Base-by-base conservation (phyloP, 73 alveolate genomes). In the Blepharisma japonicum region DNA sequence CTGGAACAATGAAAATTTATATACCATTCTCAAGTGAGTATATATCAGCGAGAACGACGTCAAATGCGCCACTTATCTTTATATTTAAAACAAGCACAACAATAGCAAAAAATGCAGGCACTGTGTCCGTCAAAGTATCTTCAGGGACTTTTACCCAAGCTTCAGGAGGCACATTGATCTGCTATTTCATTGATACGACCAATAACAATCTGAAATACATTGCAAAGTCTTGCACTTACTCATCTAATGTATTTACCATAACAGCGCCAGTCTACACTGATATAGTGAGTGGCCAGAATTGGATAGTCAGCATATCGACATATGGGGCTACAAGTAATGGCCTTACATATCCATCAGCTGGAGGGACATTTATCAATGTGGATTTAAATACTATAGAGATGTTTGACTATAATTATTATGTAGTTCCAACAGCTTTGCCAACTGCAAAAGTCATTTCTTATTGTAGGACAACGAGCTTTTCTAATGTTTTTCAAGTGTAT, bases 381-480 rank as follows among this genome's bases (percentile, higher is more conserved):
- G 23, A n/a, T 14, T 14, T 25, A 61, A 39, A 25, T 61, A 14
- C 48, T 20, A 3, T 32, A 3, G 74, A 61, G 14, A 25, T 25
- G 14, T 61, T 61, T 61, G 74, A 61, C 14, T 61, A 61, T 61
- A 18, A 20, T 20, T 61, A 61, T 39, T n/a, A 61, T 18, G 74
- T 61, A 2, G 23, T 61, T 9, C 74, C 74, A 1, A 1, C 47
- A 61, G 74, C 74, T 1, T n/a, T 39, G 18, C 0, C 74, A 3
- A 20, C 48, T 2, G 39, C 74, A 9, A 61, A 61, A 25, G 74
- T 25, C 47, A 14, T 61, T 39, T 61, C 74, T 9, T 18, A 61
- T 14, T 61, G 74, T 25, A n/a, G 46, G 18, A 61, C 74, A 5
- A 9, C 18, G 18, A 9, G 18, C 2, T 61, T 61, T 61, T 20